A percentile compares a stretch with the other conserved stretches of the same genome.
phyloP scores from a whole-genome alignment of 1,284 basidiomycete species.

The Phaffia rhodozyma region DNA sequence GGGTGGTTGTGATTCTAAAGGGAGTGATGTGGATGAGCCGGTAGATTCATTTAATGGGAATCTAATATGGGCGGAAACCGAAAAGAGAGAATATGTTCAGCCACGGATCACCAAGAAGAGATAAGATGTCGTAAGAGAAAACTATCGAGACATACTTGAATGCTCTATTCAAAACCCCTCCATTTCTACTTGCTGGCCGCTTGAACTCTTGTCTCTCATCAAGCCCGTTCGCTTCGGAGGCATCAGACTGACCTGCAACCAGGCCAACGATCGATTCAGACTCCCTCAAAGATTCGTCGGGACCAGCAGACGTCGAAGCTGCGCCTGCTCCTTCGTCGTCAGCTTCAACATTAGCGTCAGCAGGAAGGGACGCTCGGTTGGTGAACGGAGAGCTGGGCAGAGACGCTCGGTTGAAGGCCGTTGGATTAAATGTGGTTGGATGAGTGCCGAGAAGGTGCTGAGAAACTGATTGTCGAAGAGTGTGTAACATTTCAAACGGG shows the following conservation, averaged over 20 bases:
- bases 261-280: neutral
- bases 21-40: neutral
- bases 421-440: conserved; percentile 37
- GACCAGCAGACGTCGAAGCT: neutral
- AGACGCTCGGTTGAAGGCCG: conserved; percentile 39
- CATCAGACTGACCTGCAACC: neutral
- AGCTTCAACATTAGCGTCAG: conserved; percentile 19
- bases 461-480: conserved; percentile 46
- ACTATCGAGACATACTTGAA: conserved; percentile 20
- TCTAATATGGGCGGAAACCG: neutral
- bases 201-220: conserved; percentile 23
- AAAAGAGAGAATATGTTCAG: neutral
- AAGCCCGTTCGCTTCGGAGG: conserved; percentile 25
- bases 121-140: neutral
- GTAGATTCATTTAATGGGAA: neutral
- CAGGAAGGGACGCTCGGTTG: conserved; percentile 6
- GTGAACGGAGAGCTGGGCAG: conserved; percentile 21
- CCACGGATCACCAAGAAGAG: neutral
- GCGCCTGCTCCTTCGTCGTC: neutral
- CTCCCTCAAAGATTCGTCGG: neutral
- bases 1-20: neutral
- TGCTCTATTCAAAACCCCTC: conserved; percentile 21
- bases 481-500: neutral
- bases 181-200: conserved; percentile 16
- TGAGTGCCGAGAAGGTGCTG: conserved; percentile 63